phyloP scores from a whole-genome alignment of 1,139 yeast genomes.

The Blastobotrys illinoisensis region DNA sequence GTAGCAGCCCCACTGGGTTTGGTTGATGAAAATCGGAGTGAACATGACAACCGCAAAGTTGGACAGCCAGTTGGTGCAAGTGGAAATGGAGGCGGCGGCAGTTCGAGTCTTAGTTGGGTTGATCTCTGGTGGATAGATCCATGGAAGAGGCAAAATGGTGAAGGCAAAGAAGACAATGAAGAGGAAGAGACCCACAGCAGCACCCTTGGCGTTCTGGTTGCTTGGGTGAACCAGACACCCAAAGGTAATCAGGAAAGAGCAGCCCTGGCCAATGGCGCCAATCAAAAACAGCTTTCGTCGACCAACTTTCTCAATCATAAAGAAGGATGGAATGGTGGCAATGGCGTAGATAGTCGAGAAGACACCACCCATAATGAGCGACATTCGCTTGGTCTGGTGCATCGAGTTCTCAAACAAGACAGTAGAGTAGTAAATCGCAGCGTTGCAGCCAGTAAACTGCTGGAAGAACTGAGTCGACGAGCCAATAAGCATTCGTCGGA shows the following conservation, averaged over 20 bases:
- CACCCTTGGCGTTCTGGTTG: constrained; percentile 34
- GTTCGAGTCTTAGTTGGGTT: constrained; percentile 56
- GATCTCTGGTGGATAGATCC: constrained; percentile 34
- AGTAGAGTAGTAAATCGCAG: constrained; percentile 43
- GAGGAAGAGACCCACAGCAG: constrained; percentile 51
- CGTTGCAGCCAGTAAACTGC: constrained; percentile 69
- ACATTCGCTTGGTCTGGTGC: constrained; percentile 46
- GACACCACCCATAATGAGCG: constrained; percentile 53
- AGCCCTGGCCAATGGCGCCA: constrained; percentile 41
- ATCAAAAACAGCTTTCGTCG: constrained; percentile 54
- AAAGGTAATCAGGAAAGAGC: constrained; percentile 69
- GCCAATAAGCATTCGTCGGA: constrained; percentile 43
- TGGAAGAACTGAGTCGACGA: constrained; percentile 44
- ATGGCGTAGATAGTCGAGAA: constrained; percentile 52
- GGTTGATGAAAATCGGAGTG: constrained; percentile 46
- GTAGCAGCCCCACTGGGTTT: constrained; percentile 44
- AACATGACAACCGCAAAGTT: constrained; percentile 51
- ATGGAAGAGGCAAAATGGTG: constrained; percentile 49
- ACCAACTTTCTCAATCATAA: constrained; percentile 53
- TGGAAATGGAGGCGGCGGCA: constrained; percentile 46
- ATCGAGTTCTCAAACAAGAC: constrained; percentile 43
- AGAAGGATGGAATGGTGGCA: constrained; percentile 44
- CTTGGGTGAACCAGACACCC: constrained; percentile 46
- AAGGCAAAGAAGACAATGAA: constrained; percentile 52
- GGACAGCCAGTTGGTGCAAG: constrained; percentile 49